Conservation (phyloP, 2,329 filamentous ascomycete species). For the Bipolaris bicolor region DNA sequence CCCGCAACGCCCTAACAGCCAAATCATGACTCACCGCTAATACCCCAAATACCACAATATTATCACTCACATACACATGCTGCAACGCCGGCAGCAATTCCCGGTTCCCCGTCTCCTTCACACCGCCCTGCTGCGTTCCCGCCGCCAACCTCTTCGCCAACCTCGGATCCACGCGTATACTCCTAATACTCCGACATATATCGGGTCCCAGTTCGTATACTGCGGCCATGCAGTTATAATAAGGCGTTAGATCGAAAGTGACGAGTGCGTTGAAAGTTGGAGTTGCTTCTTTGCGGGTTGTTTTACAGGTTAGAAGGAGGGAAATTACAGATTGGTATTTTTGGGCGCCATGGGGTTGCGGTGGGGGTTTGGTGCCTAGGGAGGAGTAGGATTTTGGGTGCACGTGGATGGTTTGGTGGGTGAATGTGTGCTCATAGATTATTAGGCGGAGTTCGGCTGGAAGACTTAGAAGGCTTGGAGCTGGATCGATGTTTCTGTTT, state of each 20-base stretch:
- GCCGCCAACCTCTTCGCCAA: slow-evolving; percentile 1
- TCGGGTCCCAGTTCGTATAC: slow-evolving; percentile 7
- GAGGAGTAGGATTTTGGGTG: slow-evolving; percentile 5
- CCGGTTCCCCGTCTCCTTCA: neutral
- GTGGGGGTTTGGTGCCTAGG: neutral
- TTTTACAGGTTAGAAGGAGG: slow-evolving; percentile 7
- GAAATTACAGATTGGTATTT: slow-evolving; percentile 3
- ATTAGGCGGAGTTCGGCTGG: slow-evolving; percentile 13
- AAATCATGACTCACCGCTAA: slow-evolving; percentile 4
- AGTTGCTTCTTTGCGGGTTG: slow-evolving; percentile 1
- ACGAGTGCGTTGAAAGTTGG: slow-evolving; percentile 8
- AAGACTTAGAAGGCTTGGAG: neutral
- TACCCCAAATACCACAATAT: slow-evolving; percentile 1
- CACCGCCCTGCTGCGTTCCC: neutral
- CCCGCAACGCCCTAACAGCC: slow-evolving; percentile 5
- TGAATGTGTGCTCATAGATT: slow-evolving; percentile 12
- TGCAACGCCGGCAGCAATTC: slow-evolving; percentile 9
- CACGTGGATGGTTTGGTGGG: slow-evolving; percentile 6
- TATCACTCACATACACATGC: slow-evolving; percentile 3
- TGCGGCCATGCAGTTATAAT: slow-evolving; percentile 8
- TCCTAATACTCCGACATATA: slow-evolving; percentile 3
- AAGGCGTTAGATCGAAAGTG: slow-evolving; percentile 7
- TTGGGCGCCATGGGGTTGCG: neutral
- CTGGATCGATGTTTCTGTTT: neutral
- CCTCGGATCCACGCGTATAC: slow-evolving; percentile 2